These are phyloP conservation scores for Microglena sp. DNA, from an alignment of 139 green algal genomes.

Conservation along the genomic window DNA sequence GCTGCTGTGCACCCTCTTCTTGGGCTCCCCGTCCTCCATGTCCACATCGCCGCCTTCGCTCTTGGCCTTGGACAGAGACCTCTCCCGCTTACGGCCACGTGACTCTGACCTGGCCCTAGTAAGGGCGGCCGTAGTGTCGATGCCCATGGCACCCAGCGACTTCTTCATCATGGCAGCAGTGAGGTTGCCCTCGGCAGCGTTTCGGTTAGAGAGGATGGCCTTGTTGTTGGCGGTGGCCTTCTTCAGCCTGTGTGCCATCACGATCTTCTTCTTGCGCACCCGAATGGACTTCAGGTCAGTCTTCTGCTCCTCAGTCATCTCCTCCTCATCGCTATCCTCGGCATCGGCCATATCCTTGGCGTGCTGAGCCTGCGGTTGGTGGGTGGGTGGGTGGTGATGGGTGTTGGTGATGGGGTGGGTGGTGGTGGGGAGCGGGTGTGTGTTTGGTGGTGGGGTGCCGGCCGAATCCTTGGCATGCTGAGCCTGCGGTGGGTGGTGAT, in stretches of 20 bases:
- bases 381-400: neutral
- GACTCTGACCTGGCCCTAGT: slow-evolving; percentile 46
- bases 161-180: slow-evolving; percentile 30
- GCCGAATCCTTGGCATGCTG: slow-evolving; percentile 26
- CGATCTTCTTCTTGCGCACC: slow-evolving; percentile 55
- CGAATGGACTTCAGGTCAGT: slow-evolving; percentile 64
- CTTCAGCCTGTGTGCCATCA: slow-evolving; percentile 64
- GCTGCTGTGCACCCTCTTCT: slow-evolving; percentile 76
- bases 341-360: slow-evolving; percentile 27
- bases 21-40: slow-evolving; percentile 43
- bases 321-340: slow-evolving; percentile 44
- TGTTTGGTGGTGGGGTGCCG: neutral
- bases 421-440: neutral
- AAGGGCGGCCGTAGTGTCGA: slow-evolving; percentile 75
- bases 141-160: slow-evolving; percentile 66
- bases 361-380: slow-evolving; percentile 14
- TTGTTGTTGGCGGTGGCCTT: slow-evolving; percentile 59
- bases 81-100: slow-evolving; percentile 59
- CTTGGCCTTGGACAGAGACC: slow-evolving; percentile 24
- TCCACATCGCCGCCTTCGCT: slow-evolving; percentile 33
- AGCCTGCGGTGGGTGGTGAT: slow-evolving; percentile 4
- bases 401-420: neutral
- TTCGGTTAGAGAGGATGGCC: slow-evolving; percentile 57
- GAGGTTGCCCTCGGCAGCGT: slow-evolving; percentile 15
- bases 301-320: slow-evolving; percentile 65